These are phyloP conservation scores for Echria macrotheca DNA, from an alignment of 495 filamentous ascomycete species.

Conservation along the genomic window DNA sequence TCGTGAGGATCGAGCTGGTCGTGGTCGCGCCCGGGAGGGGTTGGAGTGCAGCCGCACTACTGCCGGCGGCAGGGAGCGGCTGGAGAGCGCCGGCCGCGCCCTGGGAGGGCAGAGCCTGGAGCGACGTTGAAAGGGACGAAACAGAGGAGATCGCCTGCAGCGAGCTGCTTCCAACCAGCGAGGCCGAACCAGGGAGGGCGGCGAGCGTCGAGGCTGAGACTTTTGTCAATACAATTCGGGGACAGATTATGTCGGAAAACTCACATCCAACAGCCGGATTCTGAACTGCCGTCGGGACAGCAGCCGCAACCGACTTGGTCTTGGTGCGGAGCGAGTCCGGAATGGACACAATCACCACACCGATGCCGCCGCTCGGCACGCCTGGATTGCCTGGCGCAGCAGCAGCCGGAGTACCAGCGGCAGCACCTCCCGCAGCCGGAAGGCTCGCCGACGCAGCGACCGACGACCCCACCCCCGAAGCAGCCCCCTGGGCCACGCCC, in stretches of 20 bases:
- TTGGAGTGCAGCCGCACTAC: too few relatives aligned
- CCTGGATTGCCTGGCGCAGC: constrained; percentile 1
- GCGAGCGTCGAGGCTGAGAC: background rate
- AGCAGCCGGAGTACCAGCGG: constrained; percentile 4
- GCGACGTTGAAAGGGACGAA: background rate
- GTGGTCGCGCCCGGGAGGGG: too few relatives aligned
- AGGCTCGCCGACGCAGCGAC: background rate
- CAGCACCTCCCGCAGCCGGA: constrained; percentile 3
- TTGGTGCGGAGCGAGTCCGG: constrained; percentile 17
- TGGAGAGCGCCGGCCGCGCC: background rate
- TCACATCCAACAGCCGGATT: constrained; percentile 3
- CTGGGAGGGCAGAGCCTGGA: background rate
- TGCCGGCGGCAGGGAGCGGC: background rate
- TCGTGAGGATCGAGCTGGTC: too few relatives aligned
- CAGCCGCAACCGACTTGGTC: constrained; percentile 12
- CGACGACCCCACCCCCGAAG: background rate
- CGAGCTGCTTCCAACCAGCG: background rate
- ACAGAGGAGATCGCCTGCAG: background rate
- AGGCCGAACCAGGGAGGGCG: background rate
- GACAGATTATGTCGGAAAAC: too few relatives aligned
- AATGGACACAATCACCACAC: constrained; percentile 24
- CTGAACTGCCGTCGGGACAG: background rate
- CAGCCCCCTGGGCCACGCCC: constrained; percentile 13
- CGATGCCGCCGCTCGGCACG: constrained; percentile 23
- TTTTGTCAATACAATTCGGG: background rate